Conservation (phyloP, 257 asterid genomes). For the Fraxinus americana region DNA sequence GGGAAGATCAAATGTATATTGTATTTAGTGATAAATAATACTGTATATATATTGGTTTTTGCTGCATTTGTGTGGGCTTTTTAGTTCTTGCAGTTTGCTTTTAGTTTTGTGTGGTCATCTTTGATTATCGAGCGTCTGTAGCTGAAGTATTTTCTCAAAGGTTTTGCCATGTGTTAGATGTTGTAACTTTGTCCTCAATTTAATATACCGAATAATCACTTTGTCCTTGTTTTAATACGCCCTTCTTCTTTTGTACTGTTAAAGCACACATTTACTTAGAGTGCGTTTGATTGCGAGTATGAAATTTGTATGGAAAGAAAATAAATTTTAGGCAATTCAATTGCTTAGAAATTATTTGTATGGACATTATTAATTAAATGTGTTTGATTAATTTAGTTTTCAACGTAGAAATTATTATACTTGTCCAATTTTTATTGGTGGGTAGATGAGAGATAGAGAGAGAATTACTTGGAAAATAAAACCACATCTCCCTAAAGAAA, state of each 20-base stretch:
- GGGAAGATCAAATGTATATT: background rate
- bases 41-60: conserved; percentile 10
- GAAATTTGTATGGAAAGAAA: too few species aligned
- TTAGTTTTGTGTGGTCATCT: background rate
- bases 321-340: too few species aligned
- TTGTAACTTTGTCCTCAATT: conserved; percentile 5
- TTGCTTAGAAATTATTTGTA: too few species aligned
- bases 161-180: conserved; percentile 10
- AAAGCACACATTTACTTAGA: background rate
- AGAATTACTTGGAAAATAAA: too few species aligned
- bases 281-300: too few species aligned
- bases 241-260: background rate
- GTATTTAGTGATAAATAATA: background rate
- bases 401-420: too few species aligned
- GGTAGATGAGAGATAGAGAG: too few species aligned
- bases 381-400: too few species aligned
- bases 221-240: conserved; percentile 1
- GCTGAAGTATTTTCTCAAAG: conserved; percentile 7
- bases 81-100: background rate
- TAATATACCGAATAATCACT: background rate
- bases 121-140: background rate
- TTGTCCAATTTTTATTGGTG: too few species aligned
- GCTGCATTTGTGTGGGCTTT: background rate
- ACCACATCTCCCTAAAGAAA: too few species aligned
- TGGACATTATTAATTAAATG: too few species aligned